Evolutionary conservation across 1,284 basidiomycete species (phyloP).

Genomic region (Vanrija sp.): DNA sequence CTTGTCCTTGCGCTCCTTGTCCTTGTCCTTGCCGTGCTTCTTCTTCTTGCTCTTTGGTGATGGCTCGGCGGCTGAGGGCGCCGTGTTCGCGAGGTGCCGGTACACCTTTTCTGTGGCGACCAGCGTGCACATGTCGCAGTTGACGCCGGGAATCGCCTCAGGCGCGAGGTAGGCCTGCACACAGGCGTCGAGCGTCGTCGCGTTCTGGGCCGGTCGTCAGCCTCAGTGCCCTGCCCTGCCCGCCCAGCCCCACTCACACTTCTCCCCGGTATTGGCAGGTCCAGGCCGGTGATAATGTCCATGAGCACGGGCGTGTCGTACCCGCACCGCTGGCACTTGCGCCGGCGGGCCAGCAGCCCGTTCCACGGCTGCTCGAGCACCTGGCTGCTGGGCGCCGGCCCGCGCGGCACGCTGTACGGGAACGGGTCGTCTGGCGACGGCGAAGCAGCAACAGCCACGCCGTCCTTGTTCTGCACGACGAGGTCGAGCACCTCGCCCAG

Average conservation of each 20-base stretch:
- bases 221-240: not conserved
- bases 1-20: not conserved
- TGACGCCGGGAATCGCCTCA: slow-evolving; percentile 50
- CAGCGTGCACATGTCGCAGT: slow-evolving; percentile 52
- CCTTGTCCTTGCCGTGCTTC: slow-evolving; percentile 14
- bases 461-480: not conserved
- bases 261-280: slow-evolving; percentile 39
- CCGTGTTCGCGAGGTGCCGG: not conserved
- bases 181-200: slow-evolving; percentile 45
- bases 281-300: slow-evolving; percentile 46
- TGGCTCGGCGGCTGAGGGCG: not conserved
- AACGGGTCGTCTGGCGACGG: not conserved
- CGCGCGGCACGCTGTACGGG: not conserved
- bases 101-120: slow-evolving; percentile 43
- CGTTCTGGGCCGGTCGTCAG: slow-evolving; percentile 33
- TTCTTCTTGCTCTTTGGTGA: not conserved
- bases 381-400: not conserved
- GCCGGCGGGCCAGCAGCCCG: slow-evolving; percentile 43
- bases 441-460: not conserved
- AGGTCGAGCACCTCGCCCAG: slow-evolving; percentile 14
- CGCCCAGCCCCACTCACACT: slow-evolving; percentile 27
- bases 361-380: slow-evolving; percentile 45
- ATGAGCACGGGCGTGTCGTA: slow-evolving; percentile 43
- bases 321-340: slow-evolving; percentile 44
- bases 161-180: slow-evolving; percentile 50